Base-by-base conservation (phyloP, 352 stramenopile genomes). In the Globisporangium middletonii region DNA sequence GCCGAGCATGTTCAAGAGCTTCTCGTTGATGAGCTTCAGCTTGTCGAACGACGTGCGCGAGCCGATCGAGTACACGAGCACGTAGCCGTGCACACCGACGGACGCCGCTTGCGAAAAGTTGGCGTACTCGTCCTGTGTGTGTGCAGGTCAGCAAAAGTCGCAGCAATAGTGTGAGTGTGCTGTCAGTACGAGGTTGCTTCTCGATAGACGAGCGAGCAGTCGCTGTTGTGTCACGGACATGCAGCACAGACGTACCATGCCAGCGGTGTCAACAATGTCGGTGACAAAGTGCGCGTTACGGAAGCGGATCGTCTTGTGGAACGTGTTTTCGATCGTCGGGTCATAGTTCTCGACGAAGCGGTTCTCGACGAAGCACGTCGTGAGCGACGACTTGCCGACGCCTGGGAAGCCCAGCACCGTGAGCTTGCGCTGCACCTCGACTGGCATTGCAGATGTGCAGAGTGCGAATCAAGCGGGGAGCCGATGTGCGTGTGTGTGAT, bases 241-340 rank as follows among this genome's bases (percentile, higher is more conserved):
- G 4, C 19, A 63, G 6, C 11, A 19, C 23, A 9, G 3, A 45
- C 70, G 27, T 67, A 94, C 85, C 85, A 98, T 98, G 57, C 95
- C 95, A 13, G 95, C 95, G n/a, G 93, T 98, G 69, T 98, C 95
- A 63, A 98, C 92, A 66, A 98, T 98, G 67, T 98, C 95, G 27
- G 93, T 98, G 37, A 95, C 86, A 60, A 98, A 98, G 72, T 98
- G 90, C 23, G 96, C 95, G 66, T 97, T 97, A n/a, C 88, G 77
- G 75, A 98, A 97, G 41, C 92, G 86, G 54, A 98, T 97, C 9
- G 88, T 98, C 78, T 98, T 98, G 77, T 97, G 89, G 64, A 97
- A 96, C 30, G 92, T 98, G 71, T 96, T 97, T 73, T 98, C 95
- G 65, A 98, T 98, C 6, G 95, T 98, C 48, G 95, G 93, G 71